Evolutionary conservation across 116 monocot species (phyloP).

Genomic region (Papilionanthe hybrid): DNA sequence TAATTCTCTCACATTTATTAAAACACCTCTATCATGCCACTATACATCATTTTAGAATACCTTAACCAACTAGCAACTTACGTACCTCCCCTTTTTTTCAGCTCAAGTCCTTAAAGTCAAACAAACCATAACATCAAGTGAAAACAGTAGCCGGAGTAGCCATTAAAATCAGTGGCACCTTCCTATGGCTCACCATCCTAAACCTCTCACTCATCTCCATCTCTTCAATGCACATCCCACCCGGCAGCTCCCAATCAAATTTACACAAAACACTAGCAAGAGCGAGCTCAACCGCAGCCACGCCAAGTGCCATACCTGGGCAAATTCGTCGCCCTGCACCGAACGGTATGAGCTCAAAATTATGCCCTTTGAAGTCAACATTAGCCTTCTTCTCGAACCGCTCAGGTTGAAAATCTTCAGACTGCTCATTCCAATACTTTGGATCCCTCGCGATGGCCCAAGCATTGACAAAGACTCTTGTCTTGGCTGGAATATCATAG

Average conservation of each 20-base stretch:
- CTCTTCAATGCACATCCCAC: background rate
- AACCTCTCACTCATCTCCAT: conserved; percentile 2
- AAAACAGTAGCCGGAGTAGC: background rate
- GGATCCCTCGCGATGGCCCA: background rate
- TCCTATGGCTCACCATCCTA: background rate
- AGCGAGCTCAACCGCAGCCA: conserved; percentile 2
- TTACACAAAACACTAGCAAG: conserved; percentile 3
- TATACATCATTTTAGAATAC: no score
- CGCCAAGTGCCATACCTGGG: conserved; percentile 2
- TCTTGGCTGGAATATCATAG: background rate
- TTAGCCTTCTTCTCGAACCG: background rate
- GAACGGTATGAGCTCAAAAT: conserved; percentile 5
- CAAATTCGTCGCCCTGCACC: conserved; percentile 6
- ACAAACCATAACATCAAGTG: no score
- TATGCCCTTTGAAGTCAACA: background rate
- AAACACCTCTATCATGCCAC: no score
- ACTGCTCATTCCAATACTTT: background rate
- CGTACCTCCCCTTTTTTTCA: no score
- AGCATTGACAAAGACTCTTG: background rate
- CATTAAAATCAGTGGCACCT: background rate
- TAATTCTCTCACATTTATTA: no score
- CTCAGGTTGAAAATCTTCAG: background rate
- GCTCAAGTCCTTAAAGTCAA: no score
- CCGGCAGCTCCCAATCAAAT: conserved; percentile 12
- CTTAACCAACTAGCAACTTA: no score